These are phyloP conservation scores for Kappamyces sp. DNA, from an alignment of 192 early-diverging fungal species.

Conservation along the genomic window DNA sequence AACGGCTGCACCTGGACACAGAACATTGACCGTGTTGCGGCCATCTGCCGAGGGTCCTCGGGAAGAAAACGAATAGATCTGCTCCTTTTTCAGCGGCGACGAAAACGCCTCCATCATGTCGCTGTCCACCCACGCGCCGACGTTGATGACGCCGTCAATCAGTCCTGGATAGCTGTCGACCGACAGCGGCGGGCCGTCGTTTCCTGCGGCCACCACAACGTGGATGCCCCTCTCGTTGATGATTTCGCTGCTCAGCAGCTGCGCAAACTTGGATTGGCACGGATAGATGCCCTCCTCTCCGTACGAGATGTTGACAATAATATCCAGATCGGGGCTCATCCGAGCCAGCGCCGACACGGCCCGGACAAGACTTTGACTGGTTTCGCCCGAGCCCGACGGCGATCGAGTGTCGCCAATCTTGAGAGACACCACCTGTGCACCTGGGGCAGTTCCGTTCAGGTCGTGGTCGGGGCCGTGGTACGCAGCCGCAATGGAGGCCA, in stretches of 20 bases:
- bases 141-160: constrained; percentile 69
- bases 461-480: constrained; percentile 78
- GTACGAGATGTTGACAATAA: constrained; percentile 55
- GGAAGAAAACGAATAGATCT: constrained; percentile 82
- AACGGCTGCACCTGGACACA: constrained; percentile 79
- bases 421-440: constrained; percentile 89
- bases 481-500: constrained; percentile 89
- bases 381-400: constrained; percentile 77
- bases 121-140: constrained; percentile 84
- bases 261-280: constrained; percentile 72
- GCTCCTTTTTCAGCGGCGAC: constrained; percentile 72
- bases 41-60: constrained; percentile 88
- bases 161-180: constrained; percentile 81
- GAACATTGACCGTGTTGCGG: constrained; percentile 58
- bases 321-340: constrained; percentile 39
- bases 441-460: constrained; percentile 90
- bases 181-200: constrained; percentile 83
- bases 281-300: constrained; percentile 68
- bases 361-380: constrained; percentile 72
- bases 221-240: constrained; percentile 74
- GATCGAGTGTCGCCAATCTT: constrained; percentile 83
- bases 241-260: constrained; percentile 75
- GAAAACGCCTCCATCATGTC: constrained; percentile 84
- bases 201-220: constrained; percentile 86
- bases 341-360: constrained; percentile 61